Percentiles rank a stretch among this genome's conserved stretches.
phyloP scores from a whole-genome alignment of 148 eudicot species.

The Fagopyrum homotropicum region DNA sequence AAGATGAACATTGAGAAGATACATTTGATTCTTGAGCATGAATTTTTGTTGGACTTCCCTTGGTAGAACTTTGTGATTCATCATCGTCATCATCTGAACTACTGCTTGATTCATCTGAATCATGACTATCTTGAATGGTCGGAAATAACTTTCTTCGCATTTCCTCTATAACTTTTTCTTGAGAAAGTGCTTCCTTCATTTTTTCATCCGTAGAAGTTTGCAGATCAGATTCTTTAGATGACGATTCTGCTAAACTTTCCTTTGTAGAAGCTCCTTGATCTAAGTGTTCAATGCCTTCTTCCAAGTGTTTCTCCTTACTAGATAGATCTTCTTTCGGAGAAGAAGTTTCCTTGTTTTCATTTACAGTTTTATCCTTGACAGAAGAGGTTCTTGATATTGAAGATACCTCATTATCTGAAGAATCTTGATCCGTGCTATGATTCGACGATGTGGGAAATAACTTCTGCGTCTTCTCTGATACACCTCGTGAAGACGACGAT shows the following conservation, averaged over 20 bases:
- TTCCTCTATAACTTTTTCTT: slow-evolving; percentile 6
- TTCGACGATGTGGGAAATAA: not conserved
- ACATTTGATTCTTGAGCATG: not conserved
- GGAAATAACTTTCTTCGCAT: slow-evolving; percentile 15
- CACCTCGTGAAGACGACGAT: not conserved
- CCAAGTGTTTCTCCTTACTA: not conserved
- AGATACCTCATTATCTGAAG: not conserved
- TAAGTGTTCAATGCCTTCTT: not conserved
- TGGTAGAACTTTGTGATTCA: not conserved
- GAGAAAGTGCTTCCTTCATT: not conserved
- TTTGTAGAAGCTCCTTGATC: not conserved
- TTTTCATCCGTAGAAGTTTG: not conserved
- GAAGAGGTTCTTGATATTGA: not conserved
- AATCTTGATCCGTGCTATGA: not conserved
- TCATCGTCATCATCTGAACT: not conserved
- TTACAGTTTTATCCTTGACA: not conserved
- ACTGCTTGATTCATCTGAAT: not conserved
- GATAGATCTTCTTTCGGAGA: not conserved
- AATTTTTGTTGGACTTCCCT: not conserved
- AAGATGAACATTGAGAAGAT: not conserved
- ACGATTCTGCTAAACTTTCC: not conserved
- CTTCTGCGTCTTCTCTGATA: not conserved
- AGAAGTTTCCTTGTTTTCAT: not conserved
- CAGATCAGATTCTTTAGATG: not conserved
- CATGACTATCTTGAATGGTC: slow-evolving; percentile 1